These are phyloP conservation scores for Cryptosporidium muris DNA, from an alignment of 169 alveolate species.

Conservation along the genomic window DNA sequence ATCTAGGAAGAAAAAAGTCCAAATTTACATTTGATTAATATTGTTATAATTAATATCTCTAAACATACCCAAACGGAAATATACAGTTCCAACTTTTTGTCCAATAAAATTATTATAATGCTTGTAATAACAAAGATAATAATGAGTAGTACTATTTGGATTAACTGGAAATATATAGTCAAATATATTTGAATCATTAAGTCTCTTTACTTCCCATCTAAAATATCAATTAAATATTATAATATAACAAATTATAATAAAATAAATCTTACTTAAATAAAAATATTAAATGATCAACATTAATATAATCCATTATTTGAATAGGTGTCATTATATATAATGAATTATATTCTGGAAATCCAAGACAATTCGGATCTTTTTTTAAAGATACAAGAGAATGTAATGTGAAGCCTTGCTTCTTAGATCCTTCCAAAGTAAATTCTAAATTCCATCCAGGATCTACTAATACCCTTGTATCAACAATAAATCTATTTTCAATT, in stretches of 20 bases:
- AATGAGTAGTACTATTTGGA: slow-evolving; percentile 34
- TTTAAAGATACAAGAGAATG: slow-evolving; percentile 46
- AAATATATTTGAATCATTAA: background rate
- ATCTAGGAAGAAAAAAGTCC: background rate
- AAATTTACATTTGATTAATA: too few relatives aligned
- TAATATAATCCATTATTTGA: background rate
- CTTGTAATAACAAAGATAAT: slow-evolving; percentile 44
- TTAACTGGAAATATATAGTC: slow-evolving; percentile 38
- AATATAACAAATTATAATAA: background rate
- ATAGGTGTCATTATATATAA: slow-evolving; percentile 30
- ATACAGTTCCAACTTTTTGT: slow-evolving; percentile 36
- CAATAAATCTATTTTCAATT: slow-evolving; percentile 41
- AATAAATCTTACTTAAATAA: slow-evolving; percentile 3
- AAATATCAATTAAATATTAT: too few relatives aligned
- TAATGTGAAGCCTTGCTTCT: background rate
- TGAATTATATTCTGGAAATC: slow-evolving; percentile 58
- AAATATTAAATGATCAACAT: background rate
- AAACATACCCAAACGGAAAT: slow-evolving; percentile 6
- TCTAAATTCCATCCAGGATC: slow-evolving; percentile 68
- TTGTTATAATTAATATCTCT: too few relatives aligned
- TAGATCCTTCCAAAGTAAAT: slow-evolving; percentile 8
- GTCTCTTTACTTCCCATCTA: too few relatives aligned
- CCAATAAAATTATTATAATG: slow-evolving; percentile 35
- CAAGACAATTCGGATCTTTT: slow-evolving; percentile 29
- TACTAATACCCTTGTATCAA: slow-evolving; percentile 31